Evolutionary conservation across 768 basidiomycete genomes (phyloP).

Genomic region (Phallus indusiatus): DNA sequence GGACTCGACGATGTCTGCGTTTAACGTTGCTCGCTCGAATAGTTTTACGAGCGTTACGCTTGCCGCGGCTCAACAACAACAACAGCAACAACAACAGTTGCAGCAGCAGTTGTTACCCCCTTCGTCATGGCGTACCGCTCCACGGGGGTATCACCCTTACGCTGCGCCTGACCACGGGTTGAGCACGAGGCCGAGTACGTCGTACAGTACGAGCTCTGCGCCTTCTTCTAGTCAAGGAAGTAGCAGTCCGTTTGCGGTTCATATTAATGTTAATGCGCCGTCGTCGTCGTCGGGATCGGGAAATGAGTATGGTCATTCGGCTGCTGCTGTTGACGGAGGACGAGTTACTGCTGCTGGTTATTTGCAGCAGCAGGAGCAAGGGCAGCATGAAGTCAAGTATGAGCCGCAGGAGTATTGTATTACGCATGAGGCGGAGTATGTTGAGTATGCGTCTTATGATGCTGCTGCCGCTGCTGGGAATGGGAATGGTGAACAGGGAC

Average conservation of each 20-base stretch:
- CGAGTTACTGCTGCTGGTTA: too few relatives aligned
- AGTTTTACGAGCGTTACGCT: background rate
- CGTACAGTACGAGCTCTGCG: constrained; percentile 17
- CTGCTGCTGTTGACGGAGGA: too few relatives aligned
- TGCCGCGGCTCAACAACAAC: background rate
- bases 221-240: constrained; percentile 24
- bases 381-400: background rate
- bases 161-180: constrained; percentile 17
- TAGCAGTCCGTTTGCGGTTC: background rate
- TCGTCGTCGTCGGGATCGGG: too few relatives aligned
- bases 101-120: background rate
- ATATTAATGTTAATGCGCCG: background rate
- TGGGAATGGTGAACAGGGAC: background rate
- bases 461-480: background rate
- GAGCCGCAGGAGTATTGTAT: background rate
- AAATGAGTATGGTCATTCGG: background rate
- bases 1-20: background rate
- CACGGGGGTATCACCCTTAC: constrained; percentile 26
- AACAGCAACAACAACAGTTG: background rate
- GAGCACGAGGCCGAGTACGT: background rate
- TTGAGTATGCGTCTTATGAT: background rate
- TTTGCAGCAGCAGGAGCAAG: too few relatives aligned
- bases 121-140: background rate
- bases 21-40: background rate
- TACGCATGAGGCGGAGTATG: background rate